Conservation (phyloP, 2,329 filamentous ascomycete genomes). For the Mycocentrospora acerina region DNA sequence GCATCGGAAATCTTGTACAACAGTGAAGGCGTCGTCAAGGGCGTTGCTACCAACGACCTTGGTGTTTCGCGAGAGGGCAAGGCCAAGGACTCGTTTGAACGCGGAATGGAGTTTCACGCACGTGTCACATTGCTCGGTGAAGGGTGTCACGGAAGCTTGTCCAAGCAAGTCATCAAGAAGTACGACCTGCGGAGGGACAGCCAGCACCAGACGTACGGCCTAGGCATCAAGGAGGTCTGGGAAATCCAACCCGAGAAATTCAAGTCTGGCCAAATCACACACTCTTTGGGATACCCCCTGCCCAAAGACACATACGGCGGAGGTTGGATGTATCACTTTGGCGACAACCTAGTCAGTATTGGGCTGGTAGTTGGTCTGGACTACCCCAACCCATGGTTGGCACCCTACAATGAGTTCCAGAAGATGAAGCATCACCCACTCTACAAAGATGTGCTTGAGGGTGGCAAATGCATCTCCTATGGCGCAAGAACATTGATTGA, state of each 20-base stretch:
- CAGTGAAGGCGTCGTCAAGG: slow-evolving; percentile 82
- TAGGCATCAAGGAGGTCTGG: slow-evolving; percentile 97
- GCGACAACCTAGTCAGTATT: slow-evolving; percentile 90
- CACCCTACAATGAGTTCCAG: slow-evolving; percentile 94
- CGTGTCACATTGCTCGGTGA: slow-evolving; percentile 88
- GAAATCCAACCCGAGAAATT: slow-evolving; percentile 94
- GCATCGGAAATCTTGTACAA: slow-evolving; percentile 90
- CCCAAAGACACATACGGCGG: slow-evolving; percentile 89
- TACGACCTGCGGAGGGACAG: slow-evolving; percentile 87
- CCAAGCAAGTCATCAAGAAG: slow-evolving; percentile 92
- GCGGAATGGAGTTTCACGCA: slow-evolving; percentile 98
- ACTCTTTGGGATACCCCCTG: slow-evolving; percentile 91
- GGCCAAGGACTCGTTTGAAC: slow-evolving; percentile 87
- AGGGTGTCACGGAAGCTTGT: slow-evolving; percentile 92
- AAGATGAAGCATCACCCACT: slow-evolving; percentile 98
- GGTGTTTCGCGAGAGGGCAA: slow-evolving; percentile 80
- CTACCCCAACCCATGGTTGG: slow-evolving; percentile 95
- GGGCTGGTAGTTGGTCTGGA: slow-evolving; percentile 92
- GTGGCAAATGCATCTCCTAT: slow-evolving; percentile 96
- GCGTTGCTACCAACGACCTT: slow-evolving; percentile 94
- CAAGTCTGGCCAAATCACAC: slow-evolving; percentile 77
- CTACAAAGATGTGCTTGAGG: slow-evolving; percentile 83
- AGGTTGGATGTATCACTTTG: slow-evolving; percentile 99
- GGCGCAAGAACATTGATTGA: slow-evolving; percentile 89
- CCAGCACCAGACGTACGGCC: slow-evolving; percentile 90